Evolutionary conservation across 1,284 basidiomycete species (phyloP).

Genomic region (Singerocomus inundabilis): DNA sequence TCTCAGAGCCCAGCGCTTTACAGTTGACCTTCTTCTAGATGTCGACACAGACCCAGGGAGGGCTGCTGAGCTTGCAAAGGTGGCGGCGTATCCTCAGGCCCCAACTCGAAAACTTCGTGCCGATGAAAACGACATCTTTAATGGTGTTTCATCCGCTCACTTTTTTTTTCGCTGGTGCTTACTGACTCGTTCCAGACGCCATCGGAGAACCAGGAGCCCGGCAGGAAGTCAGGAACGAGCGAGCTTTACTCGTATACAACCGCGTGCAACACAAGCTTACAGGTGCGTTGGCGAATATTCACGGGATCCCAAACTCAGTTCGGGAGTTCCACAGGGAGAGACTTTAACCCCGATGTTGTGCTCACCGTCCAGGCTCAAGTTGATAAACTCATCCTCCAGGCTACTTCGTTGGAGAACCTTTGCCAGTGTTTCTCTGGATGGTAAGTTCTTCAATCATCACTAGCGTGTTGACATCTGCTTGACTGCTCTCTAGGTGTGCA

Average conservation of each 20-base stretch:
- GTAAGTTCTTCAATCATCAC: slow-evolving; percentile 41
- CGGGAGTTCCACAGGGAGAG: slow-evolving; percentile 58
- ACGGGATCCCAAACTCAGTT: background rate
- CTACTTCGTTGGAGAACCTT: slow-evolving; percentile 89
- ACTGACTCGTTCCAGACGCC: slow-evolving; percentile 44
- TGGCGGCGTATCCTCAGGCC: slow-evolving; percentile 71
- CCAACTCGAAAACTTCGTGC: slow-evolving; percentile 73
- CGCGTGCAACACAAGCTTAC: slow-evolving; percentile 93
- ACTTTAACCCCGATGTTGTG: slow-evolving; percentile 82
- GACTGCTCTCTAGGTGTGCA: slow-evolving; percentile 36
- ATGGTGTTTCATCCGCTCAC: slow-evolving; percentile 43
- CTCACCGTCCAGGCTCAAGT: slow-evolving; percentile 80
- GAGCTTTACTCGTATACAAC: slow-evolving; percentile 88
- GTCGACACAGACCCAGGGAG: slow-evolving; percentile 49
- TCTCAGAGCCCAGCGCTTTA: slow-evolving; percentile 2
- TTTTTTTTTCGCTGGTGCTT: background rate
- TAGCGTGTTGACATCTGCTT: background rate
- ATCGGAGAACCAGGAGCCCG: slow-evolving; percentile 49
- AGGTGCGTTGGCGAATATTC: slow-evolving; percentile 45
- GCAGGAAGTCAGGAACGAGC: slow-evolving; percentile 87
- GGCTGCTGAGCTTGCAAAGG: slow-evolving; percentile 61
- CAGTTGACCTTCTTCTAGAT: slow-evolving; percentile 25
- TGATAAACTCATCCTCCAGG: slow-evolving; percentile 87
- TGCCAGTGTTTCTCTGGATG: slow-evolving; percentile 97
- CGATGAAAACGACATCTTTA: slow-evolving; percentile 82